Evolutionary conservation across 1,139 yeast species (phyloP), one percentile per base, ranked within the genome.

Genomic region (Nakaseomyces bracarensis): DNA sequence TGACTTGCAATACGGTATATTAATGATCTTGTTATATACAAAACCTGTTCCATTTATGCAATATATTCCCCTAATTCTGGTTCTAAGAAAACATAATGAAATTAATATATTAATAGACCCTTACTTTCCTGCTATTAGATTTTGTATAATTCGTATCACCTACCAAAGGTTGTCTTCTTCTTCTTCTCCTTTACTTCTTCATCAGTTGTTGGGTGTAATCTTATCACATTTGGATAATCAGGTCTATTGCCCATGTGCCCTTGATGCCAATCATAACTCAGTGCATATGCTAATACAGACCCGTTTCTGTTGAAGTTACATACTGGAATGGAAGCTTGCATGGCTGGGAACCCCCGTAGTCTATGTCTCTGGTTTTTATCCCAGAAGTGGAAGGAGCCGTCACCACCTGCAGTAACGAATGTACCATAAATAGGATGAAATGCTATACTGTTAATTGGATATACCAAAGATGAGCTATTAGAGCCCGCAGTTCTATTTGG

Each of bases 371-470:
- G 83, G 56, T 86, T 96, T 64, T 86, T 87, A 62, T 93, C 98
- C 99, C 99, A 93, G 67, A 84, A 82, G 55, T 89, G 82, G 67
- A 87, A 82, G 6, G 93, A 74, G 13, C 98, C 98, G 63, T 93
- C 98, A 29, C 93, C 75, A 10, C 98, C 98, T 1, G 95, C 94
- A 4, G 98, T 93, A 42, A 82, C 79, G 63, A 93, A 82, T 1
- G 98, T 87, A 34, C 96, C 96, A 62, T 79, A 82, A 13, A 75
- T 67, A 3, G 98, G 98, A 59, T 93, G 97, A 69, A 89, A 85
- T 14, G 77, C 71, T 41, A 91, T 82, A 41, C 83, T 74, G 60
- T 87, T 86, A 38, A 93, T 80, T 1, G 96, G 70, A 58, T 79
- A 91, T 28, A 89, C 78, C 22, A 78, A 73, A 63, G 66, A 55